Percentiles rank a stretch among this genome's conserved stretches.
Evolutionary conservation across 2,329 filamentous ascomycete genomes (phyloP).

Genomic region (Diaporthe sp.): DNA sequence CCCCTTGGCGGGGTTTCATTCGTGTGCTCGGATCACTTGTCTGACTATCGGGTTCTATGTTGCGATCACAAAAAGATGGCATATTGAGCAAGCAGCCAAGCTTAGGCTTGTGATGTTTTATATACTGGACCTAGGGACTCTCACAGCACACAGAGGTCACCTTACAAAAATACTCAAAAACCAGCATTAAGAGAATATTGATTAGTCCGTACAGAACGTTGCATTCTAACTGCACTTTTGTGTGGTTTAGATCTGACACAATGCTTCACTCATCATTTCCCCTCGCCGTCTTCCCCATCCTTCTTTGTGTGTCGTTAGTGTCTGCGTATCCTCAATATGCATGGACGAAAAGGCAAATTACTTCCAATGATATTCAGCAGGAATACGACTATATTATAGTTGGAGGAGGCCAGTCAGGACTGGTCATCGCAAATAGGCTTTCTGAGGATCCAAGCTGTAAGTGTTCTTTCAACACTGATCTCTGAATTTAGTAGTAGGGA

Average conservation of each 20-base stretch:
- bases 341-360: neutral
- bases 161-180: neutral
- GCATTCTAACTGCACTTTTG: neutral
- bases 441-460: neutral
- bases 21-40: neutral
- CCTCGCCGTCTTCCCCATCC: neutral
- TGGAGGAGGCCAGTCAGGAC: neutral
- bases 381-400: neutral
- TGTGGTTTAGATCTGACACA: neutral
- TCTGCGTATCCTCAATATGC: neutral
- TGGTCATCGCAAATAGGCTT: neutral
- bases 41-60: neutral
- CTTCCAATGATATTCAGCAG: neutral
- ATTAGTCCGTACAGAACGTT: neutral
- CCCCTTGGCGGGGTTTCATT: neutral
- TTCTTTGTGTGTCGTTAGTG: neutral
- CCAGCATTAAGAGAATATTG: neutral
- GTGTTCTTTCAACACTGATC: neutral
- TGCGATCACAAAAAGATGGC: neutral
- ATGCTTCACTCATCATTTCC: neutral
- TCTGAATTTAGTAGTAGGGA: neutral
- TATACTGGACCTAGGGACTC: neutral
- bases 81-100: neutral
- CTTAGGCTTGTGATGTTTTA: neutral
- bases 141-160: neutral